phyloP scores from a whole-genome alignment of 768 basidiomycete species.

The Sutorius australiensis region DNA sequence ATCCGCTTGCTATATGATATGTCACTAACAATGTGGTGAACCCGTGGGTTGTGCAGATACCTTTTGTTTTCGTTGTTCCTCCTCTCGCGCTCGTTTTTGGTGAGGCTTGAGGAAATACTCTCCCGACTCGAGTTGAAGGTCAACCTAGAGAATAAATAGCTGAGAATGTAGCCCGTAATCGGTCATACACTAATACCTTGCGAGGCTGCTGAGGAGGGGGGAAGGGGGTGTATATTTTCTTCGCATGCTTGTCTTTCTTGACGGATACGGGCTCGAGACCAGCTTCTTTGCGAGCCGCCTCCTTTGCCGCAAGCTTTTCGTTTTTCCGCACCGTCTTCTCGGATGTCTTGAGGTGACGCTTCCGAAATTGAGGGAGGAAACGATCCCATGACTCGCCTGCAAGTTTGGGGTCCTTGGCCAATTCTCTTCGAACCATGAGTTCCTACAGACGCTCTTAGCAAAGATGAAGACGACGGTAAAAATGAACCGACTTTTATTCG shows the following conservation, averaged over 20 bases:
- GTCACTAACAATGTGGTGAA: not conserved
- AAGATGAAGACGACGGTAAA: not conserved
- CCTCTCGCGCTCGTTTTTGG: slow-evolving; percentile 79
- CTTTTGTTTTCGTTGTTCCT: slow-evolving; percentile 71
- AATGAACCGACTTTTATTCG: slow-evolving; percentile 76
- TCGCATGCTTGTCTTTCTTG: slow-evolving; percentile 53
- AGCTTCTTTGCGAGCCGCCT: slow-evolving; percentile 63
- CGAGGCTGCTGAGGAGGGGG: slow-evolving; percentile 91
- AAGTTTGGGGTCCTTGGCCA: slow-evolving; percentile 96
- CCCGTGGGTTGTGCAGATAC: not conserved
- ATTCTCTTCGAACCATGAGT: slow-evolving; percentile 96
- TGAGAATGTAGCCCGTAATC: slow-evolving; percentile 5
- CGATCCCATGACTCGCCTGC: slow-evolving; percentile 95
- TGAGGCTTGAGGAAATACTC: slow-evolving; percentile 95
- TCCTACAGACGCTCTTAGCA: slow-evolving; percentile 49
- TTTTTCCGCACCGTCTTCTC: slow-evolving; percentile 94
- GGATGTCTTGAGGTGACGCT: slow-evolving; percentile 86
- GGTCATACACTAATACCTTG: slow-evolving; percentile 53
- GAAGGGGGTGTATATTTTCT: slow-evolving; percentile 98
- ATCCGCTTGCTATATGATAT: slow-evolving; percentile 65
- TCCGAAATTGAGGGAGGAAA: slow-evolving; percentile 95
- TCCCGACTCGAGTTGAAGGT: slow-evolving; percentile 92
- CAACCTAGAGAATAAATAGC: slow-evolving; percentile 49
- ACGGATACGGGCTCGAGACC: slow-evolving; percentile 45
- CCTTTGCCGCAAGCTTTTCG: slow-evolving; percentile 56